These are phyloP conservation scores for Dactylis glomerata DNA, from an alignment of 176 grass and related monocot genomes.

Conservation along the genomic window DNA sequence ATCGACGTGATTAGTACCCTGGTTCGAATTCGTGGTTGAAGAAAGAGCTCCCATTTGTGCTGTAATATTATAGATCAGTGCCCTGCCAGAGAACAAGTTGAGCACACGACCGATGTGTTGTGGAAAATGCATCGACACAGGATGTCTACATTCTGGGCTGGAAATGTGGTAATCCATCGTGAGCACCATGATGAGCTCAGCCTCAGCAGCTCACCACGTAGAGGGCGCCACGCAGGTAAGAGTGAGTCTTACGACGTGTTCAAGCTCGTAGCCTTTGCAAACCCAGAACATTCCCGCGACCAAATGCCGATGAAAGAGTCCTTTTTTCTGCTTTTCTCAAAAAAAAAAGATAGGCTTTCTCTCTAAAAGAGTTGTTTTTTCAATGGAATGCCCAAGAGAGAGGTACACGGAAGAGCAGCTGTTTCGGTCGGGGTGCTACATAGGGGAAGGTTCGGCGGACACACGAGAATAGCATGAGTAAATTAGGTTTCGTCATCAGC, in stretches of 20 bases:
- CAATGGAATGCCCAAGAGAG: background rate
- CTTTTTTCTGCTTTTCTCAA: no score
- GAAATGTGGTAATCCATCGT: background rate
- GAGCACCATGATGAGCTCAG: background rate
- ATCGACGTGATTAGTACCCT: background rate
- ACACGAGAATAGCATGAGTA: background rate
- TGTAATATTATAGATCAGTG: background rate
- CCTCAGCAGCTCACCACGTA: background rate
- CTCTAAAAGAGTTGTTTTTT: no score
- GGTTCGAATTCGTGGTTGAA: background rate
- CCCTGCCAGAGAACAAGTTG: background rate
- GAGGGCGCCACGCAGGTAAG: background rate
- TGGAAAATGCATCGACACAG: background rate
- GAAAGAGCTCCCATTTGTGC: background rate
- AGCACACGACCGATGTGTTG: background rate
- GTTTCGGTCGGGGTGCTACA: background rate
- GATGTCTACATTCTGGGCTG: background rate
- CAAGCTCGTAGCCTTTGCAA: background rate
- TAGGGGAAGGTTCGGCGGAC: background rate
- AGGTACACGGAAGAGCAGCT: background rate
- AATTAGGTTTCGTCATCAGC: background rate
- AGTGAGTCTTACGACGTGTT: background rate
- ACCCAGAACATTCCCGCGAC: background rate
- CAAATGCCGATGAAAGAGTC: background rate
- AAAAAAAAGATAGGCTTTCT: no score